Base-by-base conservation (phyloP, 1,139 yeast species). In the Taiozyma sp. region DNA sequence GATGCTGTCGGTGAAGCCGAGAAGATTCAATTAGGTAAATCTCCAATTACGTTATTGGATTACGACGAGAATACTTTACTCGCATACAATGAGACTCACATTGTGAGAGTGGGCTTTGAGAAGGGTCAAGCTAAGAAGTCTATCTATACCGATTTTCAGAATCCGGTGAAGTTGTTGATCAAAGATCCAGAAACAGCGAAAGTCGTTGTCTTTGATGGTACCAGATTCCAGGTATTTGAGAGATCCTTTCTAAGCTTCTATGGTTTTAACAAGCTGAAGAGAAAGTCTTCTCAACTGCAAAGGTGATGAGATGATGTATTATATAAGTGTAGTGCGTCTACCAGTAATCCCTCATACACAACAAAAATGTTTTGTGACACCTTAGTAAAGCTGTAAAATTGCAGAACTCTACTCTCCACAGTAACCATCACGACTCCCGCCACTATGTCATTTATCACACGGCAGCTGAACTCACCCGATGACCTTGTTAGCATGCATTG, bases 361-460 rank as follows among this genome's bases (percentile, higher is more conserved):
- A 34, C 4, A 13, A 34, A 34, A 19, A 19, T 19, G 19, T 19
- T 19, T 2, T 30, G 34, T 30, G 34, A 30, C 34, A 32, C 36
- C 14, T 32, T 32, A 14, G 9, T 7, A 13, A 14, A n/a, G 36
- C 2, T 14, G 16, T 1, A 36, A 9, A 12, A 10, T 29, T 29
- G 13, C 6, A 4, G 3, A 19, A 19, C 2, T 19, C 3, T 2
- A 29, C 23, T 38, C 4, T 10, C 14, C 24, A 19, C 13, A 38
- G 19, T 19, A 38, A 16, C 14, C 14, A 19, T 2, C 24, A 4
- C 24, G 4, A 38, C n/a, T 38, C 19, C 14, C 4, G 23, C 24
- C 14, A 12, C 6, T 10, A 58, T 58, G 61, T 43, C 60, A 1
- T 53, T 54, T 29, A 38, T 57, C 2, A 46, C 55, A 16, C 49